A percentile compares a stretch with the other conserved stretches of the same genome.
phyloP scores from a whole-genome alignment of 2,329 filamentous ascomycete genomes.

The Thielaviopsis euricoi region DNA sequence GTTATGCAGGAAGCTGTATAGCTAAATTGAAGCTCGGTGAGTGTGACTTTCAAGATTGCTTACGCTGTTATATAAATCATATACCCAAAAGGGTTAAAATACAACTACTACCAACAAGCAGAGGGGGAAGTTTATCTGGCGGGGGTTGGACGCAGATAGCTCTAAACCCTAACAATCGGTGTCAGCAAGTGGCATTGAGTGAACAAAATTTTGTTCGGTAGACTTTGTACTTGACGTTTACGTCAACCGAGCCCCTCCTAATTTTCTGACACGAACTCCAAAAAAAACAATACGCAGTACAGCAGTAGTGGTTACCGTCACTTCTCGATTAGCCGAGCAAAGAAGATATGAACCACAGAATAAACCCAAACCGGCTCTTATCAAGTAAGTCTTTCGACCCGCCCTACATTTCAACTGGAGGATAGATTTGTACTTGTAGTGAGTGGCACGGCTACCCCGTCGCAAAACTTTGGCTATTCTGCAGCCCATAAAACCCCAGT shows the following conservation, averaged over 20 bases:
- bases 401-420: neutral
- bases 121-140: neutral
- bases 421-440: neutral
- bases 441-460: neutral
- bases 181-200: neutral
- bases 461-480: neutral
- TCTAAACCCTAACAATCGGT: neutral
- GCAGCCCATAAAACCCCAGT: constrained; percentile 5
- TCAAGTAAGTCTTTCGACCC: neutral
- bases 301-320: neutral
- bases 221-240: neutral
- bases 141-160: neutral
- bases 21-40: neutral
- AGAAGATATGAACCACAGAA: neutral
- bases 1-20: neutral
- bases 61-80: neutral
- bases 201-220: neutral
- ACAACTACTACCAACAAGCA: neutral
- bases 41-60: neutral
- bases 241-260: neutral
- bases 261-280: neutral
- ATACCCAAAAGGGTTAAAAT: neutral
- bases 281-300: no score
- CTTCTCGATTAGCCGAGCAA: neutral
- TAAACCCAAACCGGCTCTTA: neutral